Evolutionary conservation across 208 protist species (phyloP).

Genomic region (Endotrypanum monterogeii): DNA sequence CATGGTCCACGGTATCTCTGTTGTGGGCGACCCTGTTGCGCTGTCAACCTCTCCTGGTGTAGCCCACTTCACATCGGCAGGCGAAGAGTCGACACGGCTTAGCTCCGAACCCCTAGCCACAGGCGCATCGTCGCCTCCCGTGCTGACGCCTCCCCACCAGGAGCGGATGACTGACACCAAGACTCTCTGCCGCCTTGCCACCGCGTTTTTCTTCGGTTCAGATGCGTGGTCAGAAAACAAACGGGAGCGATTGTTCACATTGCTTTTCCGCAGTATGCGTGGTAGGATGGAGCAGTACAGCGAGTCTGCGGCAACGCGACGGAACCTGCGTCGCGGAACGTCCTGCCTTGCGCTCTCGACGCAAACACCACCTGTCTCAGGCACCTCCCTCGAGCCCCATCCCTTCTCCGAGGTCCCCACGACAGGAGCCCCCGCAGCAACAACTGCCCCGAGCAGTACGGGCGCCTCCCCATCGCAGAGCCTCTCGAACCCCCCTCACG

Average conservation of each 20-base stretch:
- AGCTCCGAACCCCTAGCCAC: not conserved
- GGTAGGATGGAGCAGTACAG: slow-evolving; percentile 31
- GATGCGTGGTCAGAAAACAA: slow-evolving; percentile 36
- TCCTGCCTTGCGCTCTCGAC: slow-evolving; percentile 9
- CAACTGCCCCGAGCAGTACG: slow-evolving; percentile 8
- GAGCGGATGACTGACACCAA: slow-evolving; percentile 28
- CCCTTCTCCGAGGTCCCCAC: slow-evolving; percentile 2
- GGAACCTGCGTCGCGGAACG: slow-evolving; percentile 28
- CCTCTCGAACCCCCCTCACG: slow-evolving; percentile 14
- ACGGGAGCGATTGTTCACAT: slow-evolving; percentile 31
- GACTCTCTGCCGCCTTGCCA: slow-evolving; percentile 58
- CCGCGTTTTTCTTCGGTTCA: slow-evolving; percentile 73
- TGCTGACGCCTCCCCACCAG: not conserved
- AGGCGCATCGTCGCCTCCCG: not conserved
- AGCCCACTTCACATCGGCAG: not conserved
- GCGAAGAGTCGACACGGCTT: not conserved
- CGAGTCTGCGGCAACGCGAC: slow-evolving; percentile 33
- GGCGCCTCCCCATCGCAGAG: slow-evolving; percentile 18
- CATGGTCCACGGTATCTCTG: not conserved
- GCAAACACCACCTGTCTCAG: slow-evolving; percentile 5
- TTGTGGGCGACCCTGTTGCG: not conserved
- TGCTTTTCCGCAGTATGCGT: slow-evolving; percentile 41
- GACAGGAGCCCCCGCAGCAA: not conserved
- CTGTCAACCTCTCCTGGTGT: not conserved
- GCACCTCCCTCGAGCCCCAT: slow-evolving; percentile 6